Base-by-base conservation (phyloP, 169 alveolate species). In the Babesia ovis region DNA sequence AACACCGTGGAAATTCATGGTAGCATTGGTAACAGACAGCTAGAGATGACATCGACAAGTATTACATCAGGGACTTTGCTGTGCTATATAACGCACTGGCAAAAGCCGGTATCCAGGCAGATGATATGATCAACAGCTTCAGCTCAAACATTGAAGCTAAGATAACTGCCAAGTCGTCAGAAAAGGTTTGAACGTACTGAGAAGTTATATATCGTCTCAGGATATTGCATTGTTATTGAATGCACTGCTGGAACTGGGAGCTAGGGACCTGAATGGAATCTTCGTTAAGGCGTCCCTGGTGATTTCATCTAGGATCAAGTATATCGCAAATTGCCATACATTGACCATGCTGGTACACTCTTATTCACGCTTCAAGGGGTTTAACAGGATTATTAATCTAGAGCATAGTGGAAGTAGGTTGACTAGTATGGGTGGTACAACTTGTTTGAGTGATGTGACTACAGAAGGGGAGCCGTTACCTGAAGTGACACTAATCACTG, bases 1-100 rank as follows among this genome's bases (percentile, higher is more conserved):
- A 16, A n/a, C 39, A 41, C 34, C 22, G 34, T 35, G 11, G 29
- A 20, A 4, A 20, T 25, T 32, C n/a, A n/a, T n/a, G n/a, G n/a
- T n/a, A n/a, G n/a, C n/a, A n/a, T n/a, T n/a, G 46, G 32, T n/a
- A 16, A 6, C 46, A 80, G 88, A 43, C 69, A 18, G 77, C 59
- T 11, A 61, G 54, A 23, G 14, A 23, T 1, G 66, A 53, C 25
- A 31, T 61, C 29, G 69, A 71, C 35, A 64, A 43, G 41, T 81
- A 62, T 43, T 61, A 71, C 46, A 20, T 81, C 35, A 0, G 89
- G 50, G 85, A 81, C 55, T 25, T 81, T 14, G 79, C 89, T 29
- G 80, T 81, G 53, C 73, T 81, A 45, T 81, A 71, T 74, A 81
- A 81, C 43, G 77, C 81, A 16, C 60, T 81, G 48, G 70, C 79